Base-by-base conservation (phyloP, 2,329 filamentous ascomycete genomes). In the Pyrenophora seminiperda region DNA sequence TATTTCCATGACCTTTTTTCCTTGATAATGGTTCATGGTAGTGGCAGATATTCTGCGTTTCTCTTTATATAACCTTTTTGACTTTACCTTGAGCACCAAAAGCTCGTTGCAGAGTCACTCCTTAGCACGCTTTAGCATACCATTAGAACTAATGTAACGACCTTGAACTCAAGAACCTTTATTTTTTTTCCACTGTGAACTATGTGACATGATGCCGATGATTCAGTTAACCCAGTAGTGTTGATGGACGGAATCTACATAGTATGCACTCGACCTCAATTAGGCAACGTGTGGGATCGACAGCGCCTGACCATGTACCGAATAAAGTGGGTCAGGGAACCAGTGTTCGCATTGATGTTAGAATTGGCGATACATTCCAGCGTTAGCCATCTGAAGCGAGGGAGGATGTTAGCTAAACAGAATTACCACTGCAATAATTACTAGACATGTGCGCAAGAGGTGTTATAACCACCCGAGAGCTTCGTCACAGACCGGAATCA, bases 111-210 rank as follows among this genome's bases (percentile, higher is more conserved):
- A 46, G 40, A 41, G 47, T 47, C 47, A 30, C 42, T 50, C 47
- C 47, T 50, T 50, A 41, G 20, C 34, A 50, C 29, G n/a, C 36
- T 19, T 32, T 39, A 50, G 36, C 24, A 36, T 30, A 39, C 6
- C 18, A 20, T 17, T 47, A 50, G 36, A 36, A 3, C 14, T 50
- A 50, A 50, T 50, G 47, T 47, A 41, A 41, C 47, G 46, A 47
- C 40, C 30, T 33, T 46, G 32, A 15, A 17, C 22, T 33, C 29
- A 24, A 37, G 15, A 41, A 32, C 13, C 29, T 24, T 19, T 27
- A 1, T 6, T 10, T 9, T 18, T 2, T 33, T 7, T 1, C 0
- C 0, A 15, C 9, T 7, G 19, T 4, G 14, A 17, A 24, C 19
- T 22, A 1, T 4, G 6, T 10, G 24, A 36, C 17, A 2, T 36